A percentile compares a stretch with the other conserved stretches of the same genome.
These are phyloP conservation scores for Dactylonectria macrodidyma DNA, from an alignment of 2,329 filamentous ascomycete genomes.

Conservation along the genomic window DNA sequence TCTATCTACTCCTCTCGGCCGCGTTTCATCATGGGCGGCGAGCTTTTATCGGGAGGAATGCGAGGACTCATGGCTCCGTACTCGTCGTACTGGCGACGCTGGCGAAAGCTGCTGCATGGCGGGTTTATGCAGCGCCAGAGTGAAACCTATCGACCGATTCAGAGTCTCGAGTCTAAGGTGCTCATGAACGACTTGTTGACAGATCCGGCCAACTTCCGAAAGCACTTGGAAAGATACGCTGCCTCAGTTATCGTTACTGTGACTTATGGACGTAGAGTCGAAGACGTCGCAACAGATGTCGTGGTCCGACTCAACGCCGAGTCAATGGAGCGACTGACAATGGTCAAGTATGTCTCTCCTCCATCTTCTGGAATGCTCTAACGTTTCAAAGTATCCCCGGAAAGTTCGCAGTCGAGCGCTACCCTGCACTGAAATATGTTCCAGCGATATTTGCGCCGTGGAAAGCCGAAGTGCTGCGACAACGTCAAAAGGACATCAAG, in stretches of 20 bases:
- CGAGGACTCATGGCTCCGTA: constrained; percentile 62
- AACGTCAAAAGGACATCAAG: constrained; percentile 55
- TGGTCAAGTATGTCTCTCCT: constrained; percentile 55
- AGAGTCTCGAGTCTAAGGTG: constrained; percentile 58
- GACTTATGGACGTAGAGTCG: constrained; percentile 55
- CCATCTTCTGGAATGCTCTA: not conserved
- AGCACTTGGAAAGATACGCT: constrained; percentile 47
- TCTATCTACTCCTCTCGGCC: constrained; percentile 61
- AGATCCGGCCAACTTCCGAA: constrained; percentile 46
- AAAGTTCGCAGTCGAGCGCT: constrained; percentile 57
- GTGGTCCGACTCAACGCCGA: constrained; percentile 57
- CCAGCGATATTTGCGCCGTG: constrained; percentile 57
- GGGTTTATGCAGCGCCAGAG: constrained; percentile 62
- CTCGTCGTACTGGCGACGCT: constrained; percentile 58
- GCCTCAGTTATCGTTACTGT: constrained; percentile 61
- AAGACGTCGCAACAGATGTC: constrained; percentile 52
- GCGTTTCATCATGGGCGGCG: constrained; percentile 62
- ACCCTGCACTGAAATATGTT: constrained; percentile 57
- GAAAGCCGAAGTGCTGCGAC: constrained; percentile 56
- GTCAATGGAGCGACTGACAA: constrained; percentile 59
- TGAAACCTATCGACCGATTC: constrained; percentile 58
- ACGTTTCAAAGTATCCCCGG: constrained; percentile 38
- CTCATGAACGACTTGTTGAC: constrained; percentile 57
- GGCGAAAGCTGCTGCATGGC: constrained; percentile 59
- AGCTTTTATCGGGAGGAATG: constrained; percentile 58